Base-by-base conservation (phyloP, 805 yeast genomes). In the Jamesozyma spencerorum region DNA sequence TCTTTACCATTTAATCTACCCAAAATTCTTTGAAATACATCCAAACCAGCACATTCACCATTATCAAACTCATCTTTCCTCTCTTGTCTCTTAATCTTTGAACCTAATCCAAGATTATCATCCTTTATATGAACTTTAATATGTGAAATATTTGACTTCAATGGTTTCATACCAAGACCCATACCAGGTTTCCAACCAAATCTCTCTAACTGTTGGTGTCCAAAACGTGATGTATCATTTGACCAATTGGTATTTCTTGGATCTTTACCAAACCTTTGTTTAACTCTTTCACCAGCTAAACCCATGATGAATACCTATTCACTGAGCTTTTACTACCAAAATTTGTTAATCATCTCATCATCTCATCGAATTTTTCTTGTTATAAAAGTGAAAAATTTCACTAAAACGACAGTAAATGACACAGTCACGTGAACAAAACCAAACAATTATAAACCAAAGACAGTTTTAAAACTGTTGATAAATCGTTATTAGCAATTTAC, bases 241-340 rank as follows among this genome's bases (percentile, higher is more conserved):
- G 96, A 81, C 98, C 98, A 90, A 46, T 78, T 74, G 1, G 96
- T 88, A 55, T 90, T 90, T 55, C 97, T 70, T 14, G 98, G 98
- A 64, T 90, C 98, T 29, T 72, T 64, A 10, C 97, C 97, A 58
- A 88, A 81, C 54, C 92, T 73, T 54, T 84, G 94, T 55, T 84
- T 86, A 11, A 72, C 75, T 56, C 79, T 81, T 5, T 81, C 71
- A 10, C 85, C 97, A 34, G 90, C 90, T 54, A 84, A 72, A 38
- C 94, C 92, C 94, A 84, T 84, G 15, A 14, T 32, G 14, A 30
- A 12, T 28, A 20, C 6, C 24, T 10, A 10, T 27, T 34, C 36
- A 34, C 18, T 27, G 36, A 17, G 4, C 18, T 18, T 14, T 19
- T 34, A 10, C 14, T 18, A 5, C 18, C 10, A n/a, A 5, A 31